Evolutionary conservation across 352 stramenopile genomes (phyloP).

Genomic region (Pythium folliculosum): DNA sequence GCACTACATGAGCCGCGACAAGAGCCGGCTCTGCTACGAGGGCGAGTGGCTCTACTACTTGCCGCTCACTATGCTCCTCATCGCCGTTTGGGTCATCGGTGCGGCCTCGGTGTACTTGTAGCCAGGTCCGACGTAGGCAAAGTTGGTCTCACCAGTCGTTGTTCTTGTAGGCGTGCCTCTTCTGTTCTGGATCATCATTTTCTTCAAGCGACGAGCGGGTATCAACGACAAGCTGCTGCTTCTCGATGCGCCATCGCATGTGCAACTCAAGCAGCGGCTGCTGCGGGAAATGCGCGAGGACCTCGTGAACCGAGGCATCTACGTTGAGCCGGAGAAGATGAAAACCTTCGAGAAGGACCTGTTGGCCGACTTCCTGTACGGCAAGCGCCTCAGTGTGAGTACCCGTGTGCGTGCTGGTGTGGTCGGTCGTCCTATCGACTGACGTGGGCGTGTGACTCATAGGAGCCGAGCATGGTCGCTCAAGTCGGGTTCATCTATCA

Average conservation of each 20-base stretch:
- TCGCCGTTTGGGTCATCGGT: constrained; percentile 69
- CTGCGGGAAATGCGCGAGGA: constrained; percentile 53
- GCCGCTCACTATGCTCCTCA: constrained; percentile 43
- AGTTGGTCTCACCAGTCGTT: background rate
- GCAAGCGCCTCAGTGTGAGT: constrained; percentile 54
- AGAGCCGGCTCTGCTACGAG: constrained; percentile 58
- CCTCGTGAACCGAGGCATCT: constrained; percentile 38
- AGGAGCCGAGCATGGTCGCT: constrained; percentile 72
- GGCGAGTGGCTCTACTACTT: constrained; percentile 61
- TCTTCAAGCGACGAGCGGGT: constrained; percentile 46
- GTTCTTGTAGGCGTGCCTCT: constrained; percentile 53
- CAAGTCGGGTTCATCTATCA: constrained; percentile 84
- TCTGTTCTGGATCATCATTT: constrained; percentile 73
- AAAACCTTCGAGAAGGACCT: constrained; percentile 52
- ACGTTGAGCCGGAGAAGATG: constrained; percentile 51
- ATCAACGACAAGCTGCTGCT: constrained; percentile 55
- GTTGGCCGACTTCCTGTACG: constrained; percentile 54
- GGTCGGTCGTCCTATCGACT: background rate
- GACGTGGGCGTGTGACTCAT: background rate
- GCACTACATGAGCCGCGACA: constrained; percentile 68
- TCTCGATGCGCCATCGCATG: constrained; percentile 39
- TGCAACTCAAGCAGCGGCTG: constrained; percentile 45
- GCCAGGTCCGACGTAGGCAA: background rate
- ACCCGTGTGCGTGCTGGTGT: background rate
- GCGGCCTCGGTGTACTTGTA: constrained; percentile 12